Evolutionary conservation across 805 yeast genomes (phyloP).

Genomic region (Maudiozyma pseudohumilis): DNA sequence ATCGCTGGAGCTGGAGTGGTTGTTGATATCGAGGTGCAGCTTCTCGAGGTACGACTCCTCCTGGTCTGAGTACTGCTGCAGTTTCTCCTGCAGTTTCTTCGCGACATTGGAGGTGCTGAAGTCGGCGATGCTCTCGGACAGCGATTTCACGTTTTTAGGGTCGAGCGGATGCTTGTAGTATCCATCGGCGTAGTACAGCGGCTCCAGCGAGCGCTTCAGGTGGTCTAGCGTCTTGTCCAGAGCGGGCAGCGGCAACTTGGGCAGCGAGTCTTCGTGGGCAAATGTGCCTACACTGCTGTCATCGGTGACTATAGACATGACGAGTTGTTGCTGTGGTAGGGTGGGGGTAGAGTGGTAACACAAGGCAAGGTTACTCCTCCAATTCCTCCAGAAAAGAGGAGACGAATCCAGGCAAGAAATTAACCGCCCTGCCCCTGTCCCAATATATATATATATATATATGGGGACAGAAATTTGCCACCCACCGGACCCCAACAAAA

Average conservation of each 20-base stretch:
- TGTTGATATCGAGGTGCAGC: constrained; percentile 33
- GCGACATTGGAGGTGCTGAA: constrained; percentile 38
- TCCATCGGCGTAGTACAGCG: constrained; percentile 46
- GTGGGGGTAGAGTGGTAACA: neutral
- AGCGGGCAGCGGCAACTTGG: constrained; percentile 55
- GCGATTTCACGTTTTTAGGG: constrained; percentile 21
- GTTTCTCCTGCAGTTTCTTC: constrained; percentile 42
- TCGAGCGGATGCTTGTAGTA: constrained; percentile 29
- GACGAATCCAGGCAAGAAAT: no score
- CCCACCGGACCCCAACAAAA: no score
- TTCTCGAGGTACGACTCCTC: constrained; percentile 47
- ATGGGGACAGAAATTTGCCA: neutral
- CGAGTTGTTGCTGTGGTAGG: neutral
- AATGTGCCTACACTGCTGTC: constrained; percentile 5
- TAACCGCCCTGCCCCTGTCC: neutral
- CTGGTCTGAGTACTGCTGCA: constrained; percentile 36
- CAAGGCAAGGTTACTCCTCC: neutral
- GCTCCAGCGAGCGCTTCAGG: constrained; percentile 47
- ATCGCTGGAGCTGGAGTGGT: constrained; percentile 45
- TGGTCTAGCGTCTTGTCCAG: constrained; percentile 42
- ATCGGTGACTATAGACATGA: neutral
- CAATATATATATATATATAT: neutral
- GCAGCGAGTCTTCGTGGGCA: constrained; percentile 30
- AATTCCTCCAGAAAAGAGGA: neutral
- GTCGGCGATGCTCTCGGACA: constrained; percentile 35